These are phyloP conservation scores for Sporothrix pallida DNA, from an alignment of 2,329 filamentous ascomycete species.

Conservation along the genomic window DNA sequence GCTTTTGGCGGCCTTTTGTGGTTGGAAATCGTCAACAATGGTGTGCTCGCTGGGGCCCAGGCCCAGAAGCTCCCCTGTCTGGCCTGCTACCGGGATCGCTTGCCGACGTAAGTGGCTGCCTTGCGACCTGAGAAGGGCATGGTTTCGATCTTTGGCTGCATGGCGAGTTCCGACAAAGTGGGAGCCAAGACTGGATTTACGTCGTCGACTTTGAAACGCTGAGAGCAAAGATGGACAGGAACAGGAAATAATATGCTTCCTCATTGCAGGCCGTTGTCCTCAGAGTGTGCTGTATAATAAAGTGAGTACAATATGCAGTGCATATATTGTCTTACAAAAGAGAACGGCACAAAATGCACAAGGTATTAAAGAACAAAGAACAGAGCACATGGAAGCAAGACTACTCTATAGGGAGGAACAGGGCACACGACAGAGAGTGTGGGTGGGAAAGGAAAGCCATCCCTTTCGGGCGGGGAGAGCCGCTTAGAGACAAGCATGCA, in stretches of 20 bases:
- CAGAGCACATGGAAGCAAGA: background rate
- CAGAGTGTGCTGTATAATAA: background rate
- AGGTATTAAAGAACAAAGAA: background rate
- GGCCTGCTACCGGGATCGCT: conserved; percentile 4
- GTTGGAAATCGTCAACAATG: conserved; percentile 1
- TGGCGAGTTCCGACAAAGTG: conserved; percentile 15
- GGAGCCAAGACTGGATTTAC: conserved; percentile 5
- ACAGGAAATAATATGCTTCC: too few relatives aligned
- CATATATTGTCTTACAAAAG: background rate
- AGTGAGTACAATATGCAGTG: background rate
- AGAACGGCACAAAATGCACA: background rate
- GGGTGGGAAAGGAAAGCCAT: background rate
- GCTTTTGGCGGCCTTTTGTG: background rate
- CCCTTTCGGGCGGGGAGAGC: conserved; percentile 26
- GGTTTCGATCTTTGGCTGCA: conserved; percentile 22
- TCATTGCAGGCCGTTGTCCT: background rate
- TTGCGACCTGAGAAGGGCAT: conserved; percentile 23
- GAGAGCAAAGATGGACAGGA: conserved; percentile 9
- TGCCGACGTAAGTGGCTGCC: conserved; percentile 30
- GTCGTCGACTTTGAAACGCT: background rate
- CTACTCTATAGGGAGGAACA: background rate
- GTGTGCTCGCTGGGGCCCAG: background rate
- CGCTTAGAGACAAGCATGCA: background rate
- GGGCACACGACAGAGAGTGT: background rate
- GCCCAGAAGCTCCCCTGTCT: background rate